Percentiles rank a stretch among this genome's conserved stretches.
These are phyloP conservation scores for Circinella umbellata DNA, from an alignment of 371 early-diverging fungal genomes.

Conservation along the genomic window DNA sequence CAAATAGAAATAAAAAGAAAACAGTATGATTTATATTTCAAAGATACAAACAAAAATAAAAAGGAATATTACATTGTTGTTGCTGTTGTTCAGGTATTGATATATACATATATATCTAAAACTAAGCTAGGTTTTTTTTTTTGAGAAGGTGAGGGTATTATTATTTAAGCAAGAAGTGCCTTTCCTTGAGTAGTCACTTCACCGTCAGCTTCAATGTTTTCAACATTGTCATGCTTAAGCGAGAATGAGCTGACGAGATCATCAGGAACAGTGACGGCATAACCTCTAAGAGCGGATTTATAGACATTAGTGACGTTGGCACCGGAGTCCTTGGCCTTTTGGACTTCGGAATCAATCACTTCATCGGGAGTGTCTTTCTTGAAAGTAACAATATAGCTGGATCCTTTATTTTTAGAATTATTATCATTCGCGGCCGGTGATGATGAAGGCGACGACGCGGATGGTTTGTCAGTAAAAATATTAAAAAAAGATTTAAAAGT, in stretches of 20 bases:
- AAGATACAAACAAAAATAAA: too few relatives aligned
- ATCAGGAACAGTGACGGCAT: constrained; percentile 57
- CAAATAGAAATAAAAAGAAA: too few relatives aligned
- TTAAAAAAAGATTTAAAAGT: constrained; percentile 1
- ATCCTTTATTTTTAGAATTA: constrained; percentile 21
- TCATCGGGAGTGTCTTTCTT: constrained; percentile 46
- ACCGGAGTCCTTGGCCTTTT: constrained; percentile 44
- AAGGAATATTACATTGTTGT: too few relatives aligned
- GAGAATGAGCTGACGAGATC: constrained; percentile 31
- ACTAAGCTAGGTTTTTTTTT: too few relatives aligned
- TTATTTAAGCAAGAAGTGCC: constrained; percentile 15
- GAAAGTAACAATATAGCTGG: constrained; percentile 51
- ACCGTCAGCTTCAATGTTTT: constrained; percentile 59
- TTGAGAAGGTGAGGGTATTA: not conserved
- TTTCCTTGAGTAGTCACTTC: constrained; percentile 54
- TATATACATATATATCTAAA: too few relatives aligned
- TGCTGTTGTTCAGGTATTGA: too few relatives aligned
- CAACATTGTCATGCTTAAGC: constrained; percentile 33
- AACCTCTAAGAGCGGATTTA: constrained; percentile 45
- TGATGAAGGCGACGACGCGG: not conserved
- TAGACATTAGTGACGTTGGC: constrained; percentile 42
- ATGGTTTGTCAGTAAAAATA: constrained; percentile 3
- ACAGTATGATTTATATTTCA: too few relatives aligned
- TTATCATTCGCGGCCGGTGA: not conserved
- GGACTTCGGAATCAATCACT: constrained; percentile 44